These are phyloP conservation scores for Leishmania mexicana DNA, from an alignment of 208 protist species.

Conservation along the genomic window DNA sequence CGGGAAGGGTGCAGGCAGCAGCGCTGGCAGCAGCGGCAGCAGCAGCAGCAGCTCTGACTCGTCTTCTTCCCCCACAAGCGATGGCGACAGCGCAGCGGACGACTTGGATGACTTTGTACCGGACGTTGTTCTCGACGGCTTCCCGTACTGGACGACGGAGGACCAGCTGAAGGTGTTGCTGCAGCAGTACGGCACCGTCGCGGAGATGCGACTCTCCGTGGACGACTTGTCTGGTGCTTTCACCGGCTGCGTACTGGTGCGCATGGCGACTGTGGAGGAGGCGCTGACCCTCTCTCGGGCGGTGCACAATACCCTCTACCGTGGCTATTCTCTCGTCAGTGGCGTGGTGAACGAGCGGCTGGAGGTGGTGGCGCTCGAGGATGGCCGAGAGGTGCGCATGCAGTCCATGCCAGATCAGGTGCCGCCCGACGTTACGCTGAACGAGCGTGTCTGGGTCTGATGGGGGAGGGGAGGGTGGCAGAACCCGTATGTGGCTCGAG, in stretches of 20 bases:
- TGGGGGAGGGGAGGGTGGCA: neutral
- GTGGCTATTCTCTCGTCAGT: constrained; percentile 49
- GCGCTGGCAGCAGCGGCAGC: constrained; percentile 15
- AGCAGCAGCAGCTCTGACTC: constrained; percentile 18
- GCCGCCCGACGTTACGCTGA: constrained; percentile 49
- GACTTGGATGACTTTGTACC: constrained; percentile 60
- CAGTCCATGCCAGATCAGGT: constrained; percentile 21
- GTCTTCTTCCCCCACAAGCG: constrained; percentile 14
- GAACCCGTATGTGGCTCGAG: neutral
- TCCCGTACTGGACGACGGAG: constrained; percentile 83
- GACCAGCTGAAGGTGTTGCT: constrained; percentile 75
- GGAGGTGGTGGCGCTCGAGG: constrained; percentile 67
- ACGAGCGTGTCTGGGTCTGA: constrained; percentile 80
- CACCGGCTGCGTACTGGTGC: constrained; percentile 73
- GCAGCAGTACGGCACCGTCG: constrained; percentile 65
- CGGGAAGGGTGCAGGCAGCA: neutral
- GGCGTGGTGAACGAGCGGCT: constrained; percentile 74
- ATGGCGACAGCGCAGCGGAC: constrained; percentile 22
- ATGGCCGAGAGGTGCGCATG: constrained; percentile 48
- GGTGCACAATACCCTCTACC: constrained; percentile 54
- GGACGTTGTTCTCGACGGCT: constrained; percentile 77
- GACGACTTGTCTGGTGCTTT: constrained; percentile 83
- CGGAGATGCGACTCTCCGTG: constrained; percentile 58
- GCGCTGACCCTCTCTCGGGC: constrained; percentile 59
- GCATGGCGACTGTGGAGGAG: constrained; percentile 73